A percentile compares a stretch with the other conserved stretches of the same genome.
Conservation (phyloP, 2,329 filamentous ascomycete species). For the Macrophomina pseudophaseolina region DNA sequence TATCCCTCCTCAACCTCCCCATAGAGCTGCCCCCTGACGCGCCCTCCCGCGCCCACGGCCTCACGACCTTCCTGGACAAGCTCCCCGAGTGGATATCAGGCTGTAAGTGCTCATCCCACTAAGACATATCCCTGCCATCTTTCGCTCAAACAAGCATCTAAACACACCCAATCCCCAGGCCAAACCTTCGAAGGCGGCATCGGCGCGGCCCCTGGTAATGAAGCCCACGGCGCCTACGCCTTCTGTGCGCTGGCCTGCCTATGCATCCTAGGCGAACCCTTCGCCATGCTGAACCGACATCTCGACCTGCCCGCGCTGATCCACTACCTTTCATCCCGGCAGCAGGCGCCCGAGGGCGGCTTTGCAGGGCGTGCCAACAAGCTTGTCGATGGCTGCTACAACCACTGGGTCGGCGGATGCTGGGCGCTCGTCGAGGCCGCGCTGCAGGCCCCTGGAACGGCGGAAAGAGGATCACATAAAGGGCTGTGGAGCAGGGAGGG, state of each 20-base stretch:
- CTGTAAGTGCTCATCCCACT: conserved; percentile 57
- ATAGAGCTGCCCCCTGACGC: conserved; percentile 76
- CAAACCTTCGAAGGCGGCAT: conserved; percentile 97
- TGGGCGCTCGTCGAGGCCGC: conserved; percentile 89
- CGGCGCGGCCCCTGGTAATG: conserved; percentile 79
- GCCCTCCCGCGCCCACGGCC: conserved; percentile 66
- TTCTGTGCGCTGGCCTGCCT: conserved; percentile 93
- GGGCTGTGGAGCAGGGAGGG: conserved; percentile 79
- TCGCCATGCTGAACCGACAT: conserved; percentile 65
- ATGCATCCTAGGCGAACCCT: conserved; percentile 80
- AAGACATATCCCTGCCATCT: conserved; percentile 46
- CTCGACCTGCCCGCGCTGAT: conserved; percentile 78
- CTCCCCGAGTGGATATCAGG: conserved; percentile 79
- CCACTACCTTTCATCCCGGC: conserved; percentile 86
- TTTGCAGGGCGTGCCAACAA: conserved; percentile 96
- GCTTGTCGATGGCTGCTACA: conserved; percentile 97
- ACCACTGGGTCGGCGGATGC: conserved; percentile 95
- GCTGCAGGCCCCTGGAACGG: conserved; percentile 58
- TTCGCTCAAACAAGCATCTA: not conserved
- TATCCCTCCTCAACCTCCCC: conserved; percentile 83
- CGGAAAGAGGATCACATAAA: not conserved
- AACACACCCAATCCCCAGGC: conserved; percentile 9
- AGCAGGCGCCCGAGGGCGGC: conserved; percentile 89
- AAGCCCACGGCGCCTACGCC: conserved; percentile 95
- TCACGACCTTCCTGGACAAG: conserved; percentile 73